Evolutionary conservation across 768 basidiomycete species (phyloP), one percentile per base, ranked within the genome.

Genomic region (Kwoniella newhampshirensis): DNA sequence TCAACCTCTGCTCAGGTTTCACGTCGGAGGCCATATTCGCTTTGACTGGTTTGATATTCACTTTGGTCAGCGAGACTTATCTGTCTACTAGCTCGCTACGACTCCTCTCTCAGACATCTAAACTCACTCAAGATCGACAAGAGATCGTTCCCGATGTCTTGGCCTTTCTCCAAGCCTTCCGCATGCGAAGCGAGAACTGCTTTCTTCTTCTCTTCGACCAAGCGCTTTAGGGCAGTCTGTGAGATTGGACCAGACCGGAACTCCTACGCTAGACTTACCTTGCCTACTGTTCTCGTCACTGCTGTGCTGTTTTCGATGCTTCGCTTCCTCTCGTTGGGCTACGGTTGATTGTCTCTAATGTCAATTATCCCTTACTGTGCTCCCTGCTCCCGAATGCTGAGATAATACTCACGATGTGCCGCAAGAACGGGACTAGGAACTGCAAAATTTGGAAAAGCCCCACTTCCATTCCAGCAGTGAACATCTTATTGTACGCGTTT

Each of bases 141-240:
- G 4, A 96, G 74, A 74, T 94, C 92, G 71, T 83, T 86, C 17
- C 84, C 89, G 11, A 76, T 74, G 56, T 85, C 83, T 8, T 79
- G 73, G 0, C 84, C 85, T 42, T 62, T 72, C 79, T 81, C 71
- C 61, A 65, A 40, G 12, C 58, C 68, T 23, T 63, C 71, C 20
- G 52, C 56, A 44, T 60, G 58, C 35, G 62, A 57, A 37, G 58
- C 46, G 32, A 78, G 76, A 9, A 73, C 71, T n/a, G 91, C 87
- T 21, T 78, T 71, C 69, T 90, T 91, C 79, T 89, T 92, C 64
- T 88, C 85, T 61, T 86, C 83, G 17, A 96, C 81, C 23, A 94
- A 78, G 18, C 82, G 81, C 41, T 87, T 84, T n/a, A n/a, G 8
- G 1, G 6, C 25, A n/a, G n/a, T n/a, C n/a, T n/a, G n/a, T n/a